phyloP scores from a whole-genome alignment of 139 green algal species.

The Raphidocelis subcapitata region DNA sequence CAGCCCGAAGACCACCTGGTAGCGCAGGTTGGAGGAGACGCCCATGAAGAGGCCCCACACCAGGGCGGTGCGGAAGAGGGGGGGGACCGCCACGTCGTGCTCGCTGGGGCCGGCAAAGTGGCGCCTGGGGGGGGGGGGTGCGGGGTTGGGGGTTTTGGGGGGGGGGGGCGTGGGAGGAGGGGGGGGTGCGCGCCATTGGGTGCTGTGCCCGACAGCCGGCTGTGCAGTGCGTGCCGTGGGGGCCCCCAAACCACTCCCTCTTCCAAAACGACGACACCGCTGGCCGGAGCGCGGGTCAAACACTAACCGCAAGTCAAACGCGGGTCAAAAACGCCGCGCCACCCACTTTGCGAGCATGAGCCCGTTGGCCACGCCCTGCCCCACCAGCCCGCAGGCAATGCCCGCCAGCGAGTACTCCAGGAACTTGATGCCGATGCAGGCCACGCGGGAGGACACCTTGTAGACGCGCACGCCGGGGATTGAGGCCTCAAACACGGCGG shows the following conservation, averaged over 20 bases:
- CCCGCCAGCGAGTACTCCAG: constrained; percentile 89
- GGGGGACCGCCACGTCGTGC: constrained; percentile 47
- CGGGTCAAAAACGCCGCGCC: not conserved
- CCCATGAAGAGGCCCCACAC: constrained; percentile 98
- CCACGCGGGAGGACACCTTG: constrained; percentile 45
- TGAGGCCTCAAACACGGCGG: constrained; percentile 74
- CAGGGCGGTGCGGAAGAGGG: constrained; percentile 75
- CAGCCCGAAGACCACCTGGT: constrained; percentile 91
- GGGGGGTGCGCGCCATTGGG: too few species aligned
- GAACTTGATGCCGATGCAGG: constrained; percentile 77
- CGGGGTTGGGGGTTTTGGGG: too few species aligned
- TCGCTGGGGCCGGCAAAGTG: too few species aligned
- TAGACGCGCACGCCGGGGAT: constrained; percentile 55
- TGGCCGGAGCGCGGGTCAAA: not conserved
- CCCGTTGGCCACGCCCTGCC: constrained; percentile 88
- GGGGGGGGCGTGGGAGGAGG: too few species aligned
- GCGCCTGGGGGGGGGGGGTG: too few species aligned
- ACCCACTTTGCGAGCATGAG: constrained; percentile 80
- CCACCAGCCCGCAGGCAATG: constrained; percentile 85
- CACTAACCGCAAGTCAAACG: not conserved
- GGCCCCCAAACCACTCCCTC: not conserved
- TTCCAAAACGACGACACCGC: not conserved
- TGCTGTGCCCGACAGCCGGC: too few species aligned
- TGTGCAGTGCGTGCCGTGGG: too few species aligned
- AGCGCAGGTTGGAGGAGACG: constrained; percentile 90